Evolutionary conservation across 805 yeast genomes (phyloP), one percentile per base, ranked within the genome.

Genomic region (Ogataea wickerhamii): DNA sequence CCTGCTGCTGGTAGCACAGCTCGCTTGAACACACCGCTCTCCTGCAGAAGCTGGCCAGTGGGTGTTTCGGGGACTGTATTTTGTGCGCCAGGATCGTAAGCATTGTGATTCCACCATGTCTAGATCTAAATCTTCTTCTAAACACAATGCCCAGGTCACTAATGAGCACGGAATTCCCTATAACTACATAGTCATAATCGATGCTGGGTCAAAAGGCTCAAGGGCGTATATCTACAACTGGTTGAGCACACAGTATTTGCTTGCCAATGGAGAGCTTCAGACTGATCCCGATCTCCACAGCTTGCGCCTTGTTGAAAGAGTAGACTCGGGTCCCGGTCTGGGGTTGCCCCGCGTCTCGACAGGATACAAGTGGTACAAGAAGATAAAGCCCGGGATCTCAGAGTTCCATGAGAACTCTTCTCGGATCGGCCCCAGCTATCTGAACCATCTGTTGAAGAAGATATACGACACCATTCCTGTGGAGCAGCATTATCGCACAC

Each of bases 121-220:
- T n/a, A n/a, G n/a, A n/a, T n/a, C n/a, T n/a, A n/a, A n/a, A n/a
- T n/a, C n/a, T n/a, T n/a, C n/a, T n/a, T 22, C 25, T 8, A 22
- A 22, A 22, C 8, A 22, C 16, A 12, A 8, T 11, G 29, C 29
- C 7, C 14, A 26, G 7, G 29, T 26, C 29, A 26, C n/a, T 8
- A 68, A 71, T 36, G 48, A 55, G 2, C 54, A 67, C 2, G 73
- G 73, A 2, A 56, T 71, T 1, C 82, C 82, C 1, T 75, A 73
- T 41, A 78, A 80, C 53, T 80, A 78, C 52, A 71, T 79, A 3
- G 68, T 80, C 2, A 66, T 80, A 4, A 71, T 80, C 2, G 87
- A 80, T 55, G 75, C 84, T 1, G 86, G 87, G 0, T 77, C 84
- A 3, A 76, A 70, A 40, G 86, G 86, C 0, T 73, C 83, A 0